Base-by-base conservation (phyloP, 768 basidiomycete genomes). In the Rhodotorula diobovata region DNA sequence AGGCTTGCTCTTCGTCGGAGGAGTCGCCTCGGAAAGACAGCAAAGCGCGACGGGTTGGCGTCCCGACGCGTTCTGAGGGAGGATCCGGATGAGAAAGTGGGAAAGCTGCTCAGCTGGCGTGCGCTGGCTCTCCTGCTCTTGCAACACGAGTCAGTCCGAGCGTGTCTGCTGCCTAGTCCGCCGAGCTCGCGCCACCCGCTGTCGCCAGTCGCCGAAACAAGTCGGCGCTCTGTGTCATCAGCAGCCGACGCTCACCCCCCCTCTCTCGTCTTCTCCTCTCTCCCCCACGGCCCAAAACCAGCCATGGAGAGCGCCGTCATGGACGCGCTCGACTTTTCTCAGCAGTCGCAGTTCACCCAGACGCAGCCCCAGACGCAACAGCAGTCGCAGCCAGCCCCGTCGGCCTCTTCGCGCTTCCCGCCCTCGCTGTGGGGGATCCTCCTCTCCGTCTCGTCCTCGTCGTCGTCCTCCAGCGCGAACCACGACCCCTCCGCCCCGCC, bases 351-450 rank as follows among this genome's bases (percentile, higher is more conserved):
- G 39, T 62, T 61, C 63, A 66, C 64, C 1, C 70, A 71, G 60
- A 74, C 73, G 2, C 73, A 74, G 55, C 62, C 69, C 11, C 57
- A 64, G 25, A 68, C 73, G 18, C 73, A 74, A 45, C 45, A 48
- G 39, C 25, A 45, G 6, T 18, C 32, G 21, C 54, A 61, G 4
- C 32, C 67, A 25, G 11, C 35, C 14, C 54, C 66, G 39, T 45
- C 51, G 15, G 60, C 54, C 46, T 66, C 48, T 67, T 64, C 30
- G 28, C 63, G 62, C 58, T 74, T 46, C 39, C 70, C 59, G 15
- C 7, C 23, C 4, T 20, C 21, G n/a, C 59, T 65, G 39, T 30
- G 62, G 65, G 55, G 56, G 35, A 32, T 61, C 60, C 18, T 57
- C 34, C 16, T 61, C 41, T 23, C 51, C n/a, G 39, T 56, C 51